These are phyloP conservation scores for Aspergillus sclerotioniger DNA, from an alignment of 495 filamentous ascomycete genomes.

Conservation along the genomic window DNA sequence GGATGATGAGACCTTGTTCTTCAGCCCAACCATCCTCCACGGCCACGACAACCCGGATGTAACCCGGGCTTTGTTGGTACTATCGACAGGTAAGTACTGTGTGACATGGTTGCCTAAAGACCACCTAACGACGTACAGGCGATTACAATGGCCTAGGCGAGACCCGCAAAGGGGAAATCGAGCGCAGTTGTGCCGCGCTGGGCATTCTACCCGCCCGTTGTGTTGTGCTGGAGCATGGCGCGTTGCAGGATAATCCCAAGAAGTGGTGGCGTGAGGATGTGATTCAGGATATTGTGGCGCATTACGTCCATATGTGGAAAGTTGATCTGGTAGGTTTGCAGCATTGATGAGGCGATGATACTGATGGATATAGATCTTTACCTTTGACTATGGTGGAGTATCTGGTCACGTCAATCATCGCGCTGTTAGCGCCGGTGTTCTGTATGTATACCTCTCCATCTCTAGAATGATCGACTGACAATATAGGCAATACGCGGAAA, in stretches of 20 bases:
- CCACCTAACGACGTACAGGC: background rate
- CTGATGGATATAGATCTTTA: slow-evolving; percentile 3
- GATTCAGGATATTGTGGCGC: slow-evolving; percentile 6
- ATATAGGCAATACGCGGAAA: slow-evolving; percentile 6
- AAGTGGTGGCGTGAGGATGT: slow-evolving; percentile 13
- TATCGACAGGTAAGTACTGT: background rate
- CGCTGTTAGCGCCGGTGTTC: slow-evolving; percentile 5
- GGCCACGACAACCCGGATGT: slow-evolving; percentile 1
- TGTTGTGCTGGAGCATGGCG: slow-evolving; percentile 8
- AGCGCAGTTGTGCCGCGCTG: slow-evolving; percentile 9
- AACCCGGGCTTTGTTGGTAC: background rate
- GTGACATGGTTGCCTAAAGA: background rate
- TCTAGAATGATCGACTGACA: background rate
- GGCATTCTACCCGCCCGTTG: slow-evolving; percentile 9
- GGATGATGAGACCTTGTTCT: slow-evolving; percentile 17
- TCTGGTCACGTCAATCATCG: slow-evolving; percentile 15
- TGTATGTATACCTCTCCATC: slow-evolving; percentile 1
- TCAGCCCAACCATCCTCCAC: slow-evolving; percentile 11
- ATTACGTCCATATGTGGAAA: slow-evolving; percentile 8
- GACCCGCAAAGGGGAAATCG: slow-evolving; percentile 2
- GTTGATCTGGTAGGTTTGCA: slow-evolving; percentile 5
- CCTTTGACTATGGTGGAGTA: slow-evolving; percentile 10
- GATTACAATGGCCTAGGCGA: slow-evolving; percentile 11
- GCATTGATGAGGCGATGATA: background rate
- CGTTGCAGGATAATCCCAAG: slow-evolving; percentile 13